Evolutionary conservation across 305 asterid species (phyloP).

Genomic region (Stenogyne calaminthoides): DNA sequence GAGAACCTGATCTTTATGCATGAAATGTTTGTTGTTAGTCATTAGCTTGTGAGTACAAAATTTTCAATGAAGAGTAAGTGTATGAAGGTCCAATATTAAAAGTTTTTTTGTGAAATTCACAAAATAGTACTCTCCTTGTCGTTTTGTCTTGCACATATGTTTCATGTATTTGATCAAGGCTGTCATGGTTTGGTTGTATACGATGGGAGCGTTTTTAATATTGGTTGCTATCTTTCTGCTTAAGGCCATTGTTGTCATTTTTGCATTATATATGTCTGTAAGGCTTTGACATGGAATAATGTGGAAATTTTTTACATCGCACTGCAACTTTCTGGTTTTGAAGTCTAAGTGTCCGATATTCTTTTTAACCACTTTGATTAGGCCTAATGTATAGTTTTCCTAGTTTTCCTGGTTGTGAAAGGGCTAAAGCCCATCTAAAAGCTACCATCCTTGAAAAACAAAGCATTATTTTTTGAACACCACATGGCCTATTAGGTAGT

Average conservation of each 20-base stretch:
- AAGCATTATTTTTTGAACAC: neutral
- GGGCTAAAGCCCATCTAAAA: neutral
- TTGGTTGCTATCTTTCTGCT: neutral
- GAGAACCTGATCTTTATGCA: constrained; percentile 11
- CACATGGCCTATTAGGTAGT: neutral
- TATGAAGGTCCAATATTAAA: constrained; percentile 8
- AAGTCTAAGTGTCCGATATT: neutral
- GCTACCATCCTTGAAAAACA: neutral
- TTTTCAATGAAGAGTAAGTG: constrained; percentile 18
- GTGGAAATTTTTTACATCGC: neutral
- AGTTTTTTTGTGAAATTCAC: constrained; percentile 3
- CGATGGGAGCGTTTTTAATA: neutral
- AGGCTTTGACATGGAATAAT: neutral
- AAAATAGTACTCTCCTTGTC: neutral
- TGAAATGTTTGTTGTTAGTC: constrained; percentile 15
- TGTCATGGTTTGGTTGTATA: constrained; percentile 14
- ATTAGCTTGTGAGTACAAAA: neutral
- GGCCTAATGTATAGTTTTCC: neutral
- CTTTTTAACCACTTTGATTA: neutral
- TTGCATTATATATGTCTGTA: constrained; percentile 3
- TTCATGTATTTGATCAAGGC: constrained; percentile 4
- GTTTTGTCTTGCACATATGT: neutral
- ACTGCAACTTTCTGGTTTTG: neutral
- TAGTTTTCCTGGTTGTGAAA: constrained; percentile 3
- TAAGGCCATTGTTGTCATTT: neutral